Conservation (phyloP, 2,329 filamentous ascomycete species). For the Trichoderma polysporum region DNA sequence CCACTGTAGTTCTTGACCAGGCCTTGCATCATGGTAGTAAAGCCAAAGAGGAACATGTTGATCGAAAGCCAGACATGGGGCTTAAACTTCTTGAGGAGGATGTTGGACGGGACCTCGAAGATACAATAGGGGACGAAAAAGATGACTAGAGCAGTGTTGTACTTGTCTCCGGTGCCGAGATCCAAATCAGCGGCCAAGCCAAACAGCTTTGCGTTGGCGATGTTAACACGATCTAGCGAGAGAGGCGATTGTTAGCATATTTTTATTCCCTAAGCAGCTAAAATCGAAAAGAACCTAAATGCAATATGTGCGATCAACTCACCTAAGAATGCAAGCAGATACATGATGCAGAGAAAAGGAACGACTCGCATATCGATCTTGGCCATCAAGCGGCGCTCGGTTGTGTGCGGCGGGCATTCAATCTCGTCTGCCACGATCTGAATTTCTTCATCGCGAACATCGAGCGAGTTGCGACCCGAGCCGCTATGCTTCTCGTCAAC, state of each 20-base stretch:
- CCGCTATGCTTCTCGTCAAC: slow-evolving; percentile 25
- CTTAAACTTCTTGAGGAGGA: slow-evolving; percentile 62
- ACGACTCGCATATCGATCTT: slow-evolving; percentile 72
- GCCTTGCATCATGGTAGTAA: slow-evolving; percentile 74
- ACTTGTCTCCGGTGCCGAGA: slow-evolving; percentile 54
- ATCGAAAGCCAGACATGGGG: slow-evolving; percentile 71
- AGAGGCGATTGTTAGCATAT: neutral
- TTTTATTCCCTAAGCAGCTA: neutral
- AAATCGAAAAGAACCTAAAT: neutral
- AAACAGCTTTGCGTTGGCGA: slow-evolving; percentile 73
- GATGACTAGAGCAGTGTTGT: slow-evolving; percentile 75
- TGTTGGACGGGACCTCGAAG: slow-evolving; percentile 66
- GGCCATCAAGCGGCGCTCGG: slow-evolving; percentile 63
- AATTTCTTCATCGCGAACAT: slow-evolving; percentile 13
- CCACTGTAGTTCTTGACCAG: slow-evolving; percentile 75
- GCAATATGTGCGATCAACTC: slow-evolving; percentile 19
- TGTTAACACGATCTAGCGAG: slow-evolving; percentile 66
- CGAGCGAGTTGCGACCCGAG: slow-evolving; percentile 21
- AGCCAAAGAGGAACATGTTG: slow-evolving; percentile 83
- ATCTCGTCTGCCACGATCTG: neutral
- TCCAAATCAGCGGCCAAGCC: slow-evolving; percentile 61
- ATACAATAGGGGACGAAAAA: slow-evolving; percentile 79
- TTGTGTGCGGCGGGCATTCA: slow-evolving; percentile 53
- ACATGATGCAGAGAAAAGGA: slow-evolving; percentile 71
- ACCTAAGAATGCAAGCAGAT: slow-evolving; percentile 67